Base-by-base conservation (phyloP, 768 basidiomycete genomes). In the Macrocybe gigantea region DNA sequence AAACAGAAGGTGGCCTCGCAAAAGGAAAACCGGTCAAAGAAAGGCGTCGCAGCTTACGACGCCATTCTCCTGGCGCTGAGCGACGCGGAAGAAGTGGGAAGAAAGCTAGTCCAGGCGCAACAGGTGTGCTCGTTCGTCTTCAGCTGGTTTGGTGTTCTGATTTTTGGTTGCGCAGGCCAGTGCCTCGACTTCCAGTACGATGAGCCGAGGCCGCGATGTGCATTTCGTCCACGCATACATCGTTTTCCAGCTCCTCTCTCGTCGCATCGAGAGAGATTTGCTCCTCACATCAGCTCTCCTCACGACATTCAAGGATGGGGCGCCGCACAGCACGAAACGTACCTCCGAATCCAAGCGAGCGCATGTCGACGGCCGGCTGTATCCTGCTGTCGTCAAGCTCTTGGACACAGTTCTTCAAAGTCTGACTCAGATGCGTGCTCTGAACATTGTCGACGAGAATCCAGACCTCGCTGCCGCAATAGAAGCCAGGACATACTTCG, bases 151-250 rank as follows among this genome's bases (percentile, higher is more conserved):
- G 33, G 35, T 45, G 5, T 49, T 13, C 39, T 54, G 38, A 58
- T 48, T 9, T 47, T 3, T 22, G 48, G 51, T 50, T 22, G 56
- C 72, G 67, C 49, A 74, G 56, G 71, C 64, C 52, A 60, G 70
- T n/a, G 69, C 64, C 2, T 59, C 70, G 13, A 50, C 60, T 45
- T 60, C 61, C 48, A 40, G 29, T 8, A 49, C 71, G 31, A 59
- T 69, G 7, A 67, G 69, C 11, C 78, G 77, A 10, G 70, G 73
- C 7, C 80, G 88, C 8, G 89, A 92, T 59, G 80, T 90, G 22
- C 78, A 85, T 31, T 93, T 93, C 56, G 78, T 94, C 43, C 88
- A 96, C 56, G 79, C 87, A 12, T 95, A 85, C 61, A 82, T 95
- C 56, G 77, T 89, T 40, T 93, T 91, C 64, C 88, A 92, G 53